phyloP scores from a whole-genome alignment of 176 grass and related monocot species.

The Avena sativa region DNA sequence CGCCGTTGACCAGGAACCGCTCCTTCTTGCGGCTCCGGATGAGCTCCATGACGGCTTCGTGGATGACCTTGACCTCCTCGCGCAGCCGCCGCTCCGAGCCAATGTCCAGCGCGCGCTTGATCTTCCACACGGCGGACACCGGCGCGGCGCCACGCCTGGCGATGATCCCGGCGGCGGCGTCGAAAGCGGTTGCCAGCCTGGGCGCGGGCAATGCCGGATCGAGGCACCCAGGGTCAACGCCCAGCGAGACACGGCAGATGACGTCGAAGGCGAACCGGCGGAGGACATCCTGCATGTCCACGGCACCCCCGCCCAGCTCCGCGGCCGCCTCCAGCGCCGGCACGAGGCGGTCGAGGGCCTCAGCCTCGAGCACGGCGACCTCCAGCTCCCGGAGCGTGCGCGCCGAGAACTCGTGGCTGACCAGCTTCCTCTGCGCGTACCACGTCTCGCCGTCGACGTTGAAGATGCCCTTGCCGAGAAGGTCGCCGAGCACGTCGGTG shows the following conservation, averaged over 20 bases:
- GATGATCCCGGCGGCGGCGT: constrained; percentile 72
- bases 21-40: constrained; percentile 62
- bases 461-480: constrained; percentile 90
- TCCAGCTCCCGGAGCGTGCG: constrained; percentile 73
- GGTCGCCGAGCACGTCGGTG: constrained; percentile 90
- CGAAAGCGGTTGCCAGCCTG: constrained; percentile 71
- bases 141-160: constrained; percentile 69
- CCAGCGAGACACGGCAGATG: constrained; percentile 74
- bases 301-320: constrained; percentile 11
- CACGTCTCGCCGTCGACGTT: constrained; percentile 86
- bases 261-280: constrained; percentile 81
- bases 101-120: constrained; percentile 64
- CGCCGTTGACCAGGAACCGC: constrained; percentile 24
- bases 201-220: constrained; percentile 52
- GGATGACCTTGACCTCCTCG: constrained; percentile 66
- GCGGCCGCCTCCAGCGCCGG: constrained; percentile 57
- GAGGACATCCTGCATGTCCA: constrained; percentile 90
- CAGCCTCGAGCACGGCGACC: constrained; percentile 56
- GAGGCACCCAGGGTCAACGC: constrained; percentile 73
- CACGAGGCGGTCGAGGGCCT: constrained; percentile 57
- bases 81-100: constrained; percentile 69
- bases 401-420: constrained; percentile 87
- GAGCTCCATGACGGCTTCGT: constrained; percentile 59
- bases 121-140: constrained; percentile 79
- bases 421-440: constrained; percentile 84